Conservation (phyloP, 2,329 filamentous ascomycete genomes). For the Calycina herbarum region DNA sequence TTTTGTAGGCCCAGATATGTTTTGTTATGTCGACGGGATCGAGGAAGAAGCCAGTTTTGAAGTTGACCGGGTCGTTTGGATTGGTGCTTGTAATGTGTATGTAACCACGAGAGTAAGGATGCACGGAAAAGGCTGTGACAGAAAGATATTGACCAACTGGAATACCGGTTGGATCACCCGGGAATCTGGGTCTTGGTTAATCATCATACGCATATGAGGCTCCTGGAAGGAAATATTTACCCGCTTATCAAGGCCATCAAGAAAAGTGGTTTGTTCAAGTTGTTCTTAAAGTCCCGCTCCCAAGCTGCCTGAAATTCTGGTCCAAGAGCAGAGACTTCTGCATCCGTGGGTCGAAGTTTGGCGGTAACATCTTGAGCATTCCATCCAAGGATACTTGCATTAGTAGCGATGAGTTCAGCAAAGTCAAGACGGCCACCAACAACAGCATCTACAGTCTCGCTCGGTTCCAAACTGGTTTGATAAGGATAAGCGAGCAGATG, state of each 20-base stretch:
- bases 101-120: constrained; percentile 59
- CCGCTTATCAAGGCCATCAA: constrained; percentile 37
- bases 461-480: constrained; percentile 40
- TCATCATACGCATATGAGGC: too few relatives aligned
- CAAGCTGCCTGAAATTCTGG: constrained; percentile 52
- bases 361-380: constrained; percentile 49
- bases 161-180: constrained; percentile 10
- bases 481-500: constrained; percentile 53
- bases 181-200: constrained; percentile 8
- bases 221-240: neutral
- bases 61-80: constrained; percentile 47
- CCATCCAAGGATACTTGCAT: constrained; percentile 48
- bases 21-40: constrained; percentile 55
- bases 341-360: constrained; percentile 55
- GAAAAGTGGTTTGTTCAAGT: constrained; percentile 38
- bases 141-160: constrained; percentile 14
- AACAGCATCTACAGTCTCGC: constrained; percentile 52
- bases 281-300: constrained; percentile 51
- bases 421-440: constrained; percentile 46
- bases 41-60: constrained; percentile 55
- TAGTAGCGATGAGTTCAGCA: constrained; percentile 40
- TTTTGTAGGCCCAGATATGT: constrained; percentile 63
- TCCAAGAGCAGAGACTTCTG: constrained; percentile 52
- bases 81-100: constrained; percentile 53
- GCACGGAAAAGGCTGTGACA: constrained; percentile 46